Percentiles rank a stretch among this genome's conserved stretches.
Evolutionary conservation across 2,329 filamentous ascomycete genomes (phyloP).

Genomic region (Neofusicoccum kwambonambiense): DNA sequence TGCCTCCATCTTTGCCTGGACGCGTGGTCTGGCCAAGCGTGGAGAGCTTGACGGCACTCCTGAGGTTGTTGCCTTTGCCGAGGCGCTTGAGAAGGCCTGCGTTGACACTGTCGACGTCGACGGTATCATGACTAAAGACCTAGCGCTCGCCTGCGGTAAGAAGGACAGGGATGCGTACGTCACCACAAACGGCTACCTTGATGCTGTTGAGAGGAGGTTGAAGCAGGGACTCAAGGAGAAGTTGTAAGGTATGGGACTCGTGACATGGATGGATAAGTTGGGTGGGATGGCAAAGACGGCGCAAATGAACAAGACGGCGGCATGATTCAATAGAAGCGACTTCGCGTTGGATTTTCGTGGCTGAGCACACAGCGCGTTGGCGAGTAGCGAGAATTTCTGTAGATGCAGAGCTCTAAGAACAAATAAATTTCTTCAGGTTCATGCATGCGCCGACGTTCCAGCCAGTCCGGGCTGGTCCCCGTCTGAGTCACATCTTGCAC

Average conservation of each 20-base stretch:
- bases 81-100: conserved; percentile 88
- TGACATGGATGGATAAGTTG: background rate
- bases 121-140: conserved; percentile 98
- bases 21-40: conserved; percentile 87
- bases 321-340: background rate
- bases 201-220: conserved; percentile 87
- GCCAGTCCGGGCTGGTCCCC: background rate
- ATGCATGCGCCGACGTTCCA: background rate
- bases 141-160: conserved; percentile 92
- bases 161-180: conserved; percentile 81
- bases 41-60: conserved; percentile 92
- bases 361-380: background rate
- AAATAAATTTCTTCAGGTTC: background rate
- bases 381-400: background rate
- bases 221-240: conserved; percentile 77
- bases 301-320: background rate
- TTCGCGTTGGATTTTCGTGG: background rate
- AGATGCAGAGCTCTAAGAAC: background rate
- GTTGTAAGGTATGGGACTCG: conserved; percentile 51
- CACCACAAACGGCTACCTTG: conserved; percentile 84
- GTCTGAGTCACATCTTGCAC: background rate
- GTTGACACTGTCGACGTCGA: conserved; percentile 91
- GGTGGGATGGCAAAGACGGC: background rate
- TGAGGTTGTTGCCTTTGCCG: conserved; percentile 85
- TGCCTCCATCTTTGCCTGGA: conserved; percentile 99